A percentile compares a stretch with the other conserved stretches of the same genome.
Evolutionary conservation across 352 stramenopile genomes (phyloP).

Genomic region (Aphanomyces stellatus): DNA sequence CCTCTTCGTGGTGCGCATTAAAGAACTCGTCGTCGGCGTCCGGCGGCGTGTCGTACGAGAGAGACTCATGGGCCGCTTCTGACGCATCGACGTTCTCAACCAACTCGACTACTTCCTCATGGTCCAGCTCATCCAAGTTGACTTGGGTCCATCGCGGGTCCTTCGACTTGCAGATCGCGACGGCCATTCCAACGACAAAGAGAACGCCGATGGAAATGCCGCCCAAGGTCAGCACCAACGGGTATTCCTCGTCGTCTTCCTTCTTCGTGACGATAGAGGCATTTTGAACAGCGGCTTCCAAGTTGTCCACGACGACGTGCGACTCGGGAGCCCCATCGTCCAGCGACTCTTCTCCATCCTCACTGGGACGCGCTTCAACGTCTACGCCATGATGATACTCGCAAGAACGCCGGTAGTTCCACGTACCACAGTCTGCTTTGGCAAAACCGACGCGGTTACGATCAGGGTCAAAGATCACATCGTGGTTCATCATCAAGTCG

Average conservation of each 20-base stretch:
- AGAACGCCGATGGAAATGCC: constrained; percentile 57
- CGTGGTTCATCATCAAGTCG: constrained; percentile 74
- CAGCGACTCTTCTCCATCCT: neutral
- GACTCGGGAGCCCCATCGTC: too few relatives aligned
- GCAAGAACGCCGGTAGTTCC: neutral
- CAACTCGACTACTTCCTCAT: constrained; percentile 48
- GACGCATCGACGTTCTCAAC: constrained; percentile 21
- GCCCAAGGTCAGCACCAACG: constrained; percentile 64
- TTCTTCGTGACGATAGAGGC: constrained; percentile 2
- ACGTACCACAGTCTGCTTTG: constrained; percentile 47
- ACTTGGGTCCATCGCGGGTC: constrained; percentile 57
- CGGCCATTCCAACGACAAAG: constrained; percentile 54
- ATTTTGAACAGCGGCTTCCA: constrained; percentile 15
- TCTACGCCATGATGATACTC: neutral
- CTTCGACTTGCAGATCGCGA: constrained; percentile 49
- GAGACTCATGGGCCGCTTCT: neutral
- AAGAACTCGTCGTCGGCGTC: constrained; percentile 18
- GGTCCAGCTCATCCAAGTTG: constrained; percentile 27
- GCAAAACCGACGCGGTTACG: constrained; percentile 74
- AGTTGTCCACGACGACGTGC: constrained; percentile 3
- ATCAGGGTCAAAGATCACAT: constrained; percentile 71
- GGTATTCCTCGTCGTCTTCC: constrained; percentile 33
- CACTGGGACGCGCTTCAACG: neutral
- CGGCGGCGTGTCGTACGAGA: constrained; percentile 6
- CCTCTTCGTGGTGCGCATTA: constrained; percentile 6